A percentile compares a stretch with the other conserved stretches of the same genome.
phyloP scores from a whole-genome alignment of 2,329 filamentous ascomycete genomes.

The Davidsoniella neocaledoniae region DNA sequence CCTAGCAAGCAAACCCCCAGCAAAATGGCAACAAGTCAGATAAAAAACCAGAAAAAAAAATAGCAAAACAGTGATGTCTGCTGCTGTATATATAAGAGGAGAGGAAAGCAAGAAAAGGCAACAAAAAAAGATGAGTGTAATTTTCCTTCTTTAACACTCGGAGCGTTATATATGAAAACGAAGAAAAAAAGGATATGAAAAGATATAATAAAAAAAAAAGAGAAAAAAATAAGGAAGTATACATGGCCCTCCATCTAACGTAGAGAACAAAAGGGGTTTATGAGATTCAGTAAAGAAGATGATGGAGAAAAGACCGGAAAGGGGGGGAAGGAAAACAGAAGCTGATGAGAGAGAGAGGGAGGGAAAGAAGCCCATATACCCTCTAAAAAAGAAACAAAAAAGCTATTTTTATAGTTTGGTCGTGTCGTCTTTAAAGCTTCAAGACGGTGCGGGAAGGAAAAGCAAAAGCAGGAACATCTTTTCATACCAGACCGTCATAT shows the following conservation, averaged over 20 bases:
- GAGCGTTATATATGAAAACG: not conserved
- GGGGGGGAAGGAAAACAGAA: not conserved
- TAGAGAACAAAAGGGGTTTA: not conserved
- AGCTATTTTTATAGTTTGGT: not conserved
- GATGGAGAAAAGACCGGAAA: not conserved
- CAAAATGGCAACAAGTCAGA: not conserved
- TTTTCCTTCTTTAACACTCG: not conserved
- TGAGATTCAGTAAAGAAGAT: not conserved
- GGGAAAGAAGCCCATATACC: not conserved
- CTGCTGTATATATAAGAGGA: not conserved
- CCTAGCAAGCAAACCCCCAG: not conserved
- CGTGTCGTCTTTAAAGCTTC: too few relatives aligned
- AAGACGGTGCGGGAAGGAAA: not conserved
- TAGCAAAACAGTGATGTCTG: too few relatives aligned
- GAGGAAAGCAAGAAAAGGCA: not conserved
- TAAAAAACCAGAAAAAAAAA: not conserved
- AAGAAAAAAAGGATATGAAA: not conserved
- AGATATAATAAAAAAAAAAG: not conserved
- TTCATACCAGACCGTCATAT: slow-evolving; percentile 82
- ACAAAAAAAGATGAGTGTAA: not conserved
- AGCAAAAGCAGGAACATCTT: not conserved
- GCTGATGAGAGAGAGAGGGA: not conserved
- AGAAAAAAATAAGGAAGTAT: not conserved
- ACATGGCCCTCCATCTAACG: not conserved
- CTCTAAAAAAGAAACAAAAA: not conserved